Base-by-base conservation (phyloP, 768 basidiomycete genomes). In the Hygrocybe coccinea region DNA sequence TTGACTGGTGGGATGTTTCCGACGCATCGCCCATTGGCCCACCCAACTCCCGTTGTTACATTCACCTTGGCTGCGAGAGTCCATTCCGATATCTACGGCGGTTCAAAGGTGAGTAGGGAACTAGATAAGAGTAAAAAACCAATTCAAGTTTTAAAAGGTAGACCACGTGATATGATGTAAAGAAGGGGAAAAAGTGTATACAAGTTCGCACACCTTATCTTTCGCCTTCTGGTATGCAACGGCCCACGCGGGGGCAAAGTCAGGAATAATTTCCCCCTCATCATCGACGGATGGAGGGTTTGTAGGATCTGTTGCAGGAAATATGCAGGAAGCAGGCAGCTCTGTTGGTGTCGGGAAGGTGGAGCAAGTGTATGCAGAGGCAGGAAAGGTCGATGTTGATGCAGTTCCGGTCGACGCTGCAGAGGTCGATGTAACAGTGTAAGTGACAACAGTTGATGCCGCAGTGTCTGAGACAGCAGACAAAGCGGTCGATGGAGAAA, bases 1-100 rank as follows among this genome's bases (percentile, higher is more conserved):
- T 24, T 37, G 25, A 59, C 41, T 3, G 53, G 11, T 22, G 25
- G 51, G 24, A 48, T 52, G 69, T 78, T 60, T 63, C 81, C 89
- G 11, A 90, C 86, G 65, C 89, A 91, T 1, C 74, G 79, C 1
- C 87, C 87, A 52, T 68, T 70, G 64, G 62, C 62, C 84, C 84
- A 86, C n/a, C 83, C 83, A 1, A 86, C 77, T 38, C 87, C 87
- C 5, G 86, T 89, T 10, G 77, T 76, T 3, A 85, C 67, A 47
- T 77, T 83, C 7, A 81, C 80, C 64, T 88, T 89, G 66, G 87
- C 79, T 54, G 84, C 79, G 25, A 87, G 69, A 7, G 82, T 76
- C 52, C 81, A 80, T 12, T 61, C 60, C 2, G 78, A 64, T 21
- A 83, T 73, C 79, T 82, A 50, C 8, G 62, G 37, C 15, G 46